Base-by-base conservation (phyloP, 1,284 basidiomycete genomes). In the Albatrellus sp. region DNA sequence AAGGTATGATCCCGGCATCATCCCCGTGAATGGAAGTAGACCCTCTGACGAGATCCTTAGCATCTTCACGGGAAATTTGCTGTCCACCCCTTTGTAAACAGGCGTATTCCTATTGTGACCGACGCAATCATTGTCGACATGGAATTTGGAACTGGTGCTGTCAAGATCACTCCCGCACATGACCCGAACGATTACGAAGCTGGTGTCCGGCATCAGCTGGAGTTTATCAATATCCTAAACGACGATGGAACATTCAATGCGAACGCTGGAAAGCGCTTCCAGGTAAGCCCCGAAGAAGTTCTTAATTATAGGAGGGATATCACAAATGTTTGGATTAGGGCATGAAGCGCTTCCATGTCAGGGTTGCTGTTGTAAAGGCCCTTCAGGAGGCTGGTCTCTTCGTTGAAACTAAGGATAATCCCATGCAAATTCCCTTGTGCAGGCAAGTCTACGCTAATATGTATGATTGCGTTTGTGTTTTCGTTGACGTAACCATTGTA, bases 141-240 rank as follows among this genome's bases (percentile, higher is more conserved):
- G 83, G 75, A 77, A 34, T 98, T 98, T 55, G 96, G 96, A 45
- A 99, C 96, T 20, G 96, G 96, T 65, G 96, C 94, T 5, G 94
- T 98, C 48, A 98, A 99, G 70, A 98, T 98, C 60, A 98, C 96
- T 0, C 96, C 96, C n/a, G 96, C 94, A 0, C 96, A 98, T 61
- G 96, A 98, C 62, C 86, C 82, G 32, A 96, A 96, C 60, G 94
- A 98, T 74, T 98, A 96, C 63, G 91, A 94, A 55, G 91, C 94
- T 54, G 96, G 91, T 29, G 61, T 80, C 57, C 70, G 94, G 38
- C 91, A 98, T 63, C 79, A 85, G 10, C 73, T 99, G 37, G 82
- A 90, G 47, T 96, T 98, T 59, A 88, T 99, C 69, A 97, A 88
- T 61, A 87, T 98, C 55, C 65, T 98, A 58, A 96, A 97, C 60